These are phyloP conservation scores for Xylariaceae sp. DNA, from an alignment of 2,329 filamentous ascomycete genomes.

Conservation along the genomic window DNA sequence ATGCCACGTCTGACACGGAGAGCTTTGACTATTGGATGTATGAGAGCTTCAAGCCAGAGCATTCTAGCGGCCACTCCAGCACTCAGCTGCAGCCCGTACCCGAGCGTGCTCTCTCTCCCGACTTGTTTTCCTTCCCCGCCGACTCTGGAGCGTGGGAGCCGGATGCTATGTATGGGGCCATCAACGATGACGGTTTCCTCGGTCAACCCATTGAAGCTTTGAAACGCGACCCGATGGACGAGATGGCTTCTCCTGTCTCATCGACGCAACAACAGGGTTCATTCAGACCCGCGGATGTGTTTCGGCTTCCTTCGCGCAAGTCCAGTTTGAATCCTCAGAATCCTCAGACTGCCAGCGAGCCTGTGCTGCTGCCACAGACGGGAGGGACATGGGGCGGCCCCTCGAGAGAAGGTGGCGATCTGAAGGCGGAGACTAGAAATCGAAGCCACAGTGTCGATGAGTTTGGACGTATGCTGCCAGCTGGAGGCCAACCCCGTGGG, in stretches of 20 bases:
- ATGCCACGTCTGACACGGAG: slow-evolving; percentile 38
- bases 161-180: slow-evolving; percentile 42
- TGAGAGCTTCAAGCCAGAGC: slow-evolving; percentile 44
- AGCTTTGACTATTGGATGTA: slow-evolving; percentile 55
- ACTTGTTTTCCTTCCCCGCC: slow-evolving; percentile 50
- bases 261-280: slow-evolving; percentile 28
- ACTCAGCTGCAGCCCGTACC: slow-evolving; percentile 12
- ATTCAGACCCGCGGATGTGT: slow-evolving; percentile 29
- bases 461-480: slow-evolving; percentile 16
- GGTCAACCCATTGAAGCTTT: slow-evolving; percentile 31
- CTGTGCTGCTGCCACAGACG: slow-evolving; percentile 16
- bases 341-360: slow-evolving; percentile 38
- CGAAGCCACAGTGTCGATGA: slow-evolving; percentile 32
- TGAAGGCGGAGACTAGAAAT: slow-evolving; percentile 17
- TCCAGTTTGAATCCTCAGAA: slow-evolving; percentile 50
- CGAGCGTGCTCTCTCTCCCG: slow-evolving; percentile 39
- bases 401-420: slow-evolving; percentile 15
- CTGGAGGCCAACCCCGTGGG: slow-evolving; percentile 11
- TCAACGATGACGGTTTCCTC: slow-evolving; percentile 34
- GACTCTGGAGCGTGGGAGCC: slow-evolving; percentile 42
- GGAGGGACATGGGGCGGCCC: slow-evolving; percentile 24
- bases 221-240: slow-evolving; percentile 42
- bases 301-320: slow-evolving; percentile 44
- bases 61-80: slow-evolving; percentile 8
- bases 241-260: slow-evolving; percentile 41